Evolutionary conservation across 306 rosid species (phyloP).

Genomic region (Sechiopsis laciniata): DNA sequence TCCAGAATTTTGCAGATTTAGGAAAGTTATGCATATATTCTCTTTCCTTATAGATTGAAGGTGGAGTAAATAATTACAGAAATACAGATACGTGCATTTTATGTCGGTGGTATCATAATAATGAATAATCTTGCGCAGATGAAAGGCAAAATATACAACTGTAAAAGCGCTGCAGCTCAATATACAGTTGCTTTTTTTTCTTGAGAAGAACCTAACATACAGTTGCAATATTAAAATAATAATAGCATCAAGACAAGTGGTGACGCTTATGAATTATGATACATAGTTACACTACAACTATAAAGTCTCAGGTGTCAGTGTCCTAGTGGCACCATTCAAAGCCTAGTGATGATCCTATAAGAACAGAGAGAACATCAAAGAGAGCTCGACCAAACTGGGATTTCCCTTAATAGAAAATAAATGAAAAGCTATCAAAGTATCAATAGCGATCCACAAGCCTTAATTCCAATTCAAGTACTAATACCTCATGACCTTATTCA

Average conservation of each 20-base stretch:
- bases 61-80: background rate
- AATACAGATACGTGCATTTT: background rate
- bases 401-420: background rate
- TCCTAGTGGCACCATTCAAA: conserved; percentile 12
- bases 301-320: background rate
- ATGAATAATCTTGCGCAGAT: background rate
- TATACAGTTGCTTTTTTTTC: too few species aligned
- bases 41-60: background rate
- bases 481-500: background rate
- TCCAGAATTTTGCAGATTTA: conserved; percentile 19
- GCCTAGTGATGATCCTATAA: background rate
- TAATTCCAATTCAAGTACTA: background rate
- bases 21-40: conserved; percentile 12
- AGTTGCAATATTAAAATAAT: background rate
- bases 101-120: background rate
- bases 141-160: background rate
- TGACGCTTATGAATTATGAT: background rate
- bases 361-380: background rate
- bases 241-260: background rate
- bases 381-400: background rate
- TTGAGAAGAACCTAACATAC: background rate
- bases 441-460: background rate
- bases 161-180: background rate
- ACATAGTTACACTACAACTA: background rate
- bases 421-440: background rate